Conservation (phyloP, 2,329 filamentous ascomycete genomes). For the Amphichorda felina region DNA sequence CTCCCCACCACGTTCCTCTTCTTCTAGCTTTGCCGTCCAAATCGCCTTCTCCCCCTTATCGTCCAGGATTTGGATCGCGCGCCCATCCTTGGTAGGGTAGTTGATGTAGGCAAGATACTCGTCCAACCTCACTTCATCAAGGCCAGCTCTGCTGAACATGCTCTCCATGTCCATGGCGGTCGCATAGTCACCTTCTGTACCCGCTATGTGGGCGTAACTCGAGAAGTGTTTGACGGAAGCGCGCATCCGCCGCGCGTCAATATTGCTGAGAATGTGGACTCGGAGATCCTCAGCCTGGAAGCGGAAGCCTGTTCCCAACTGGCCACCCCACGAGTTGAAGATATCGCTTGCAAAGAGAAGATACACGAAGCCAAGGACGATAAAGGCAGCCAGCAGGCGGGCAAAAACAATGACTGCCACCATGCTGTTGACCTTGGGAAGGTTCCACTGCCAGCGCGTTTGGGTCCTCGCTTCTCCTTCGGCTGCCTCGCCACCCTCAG, state of each 20-base stretch:
- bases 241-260: conserved; percentile 58
- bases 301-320: conserved; percentile 51
- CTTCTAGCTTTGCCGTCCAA: conserved; percentile 79
- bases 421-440: conserved; percentile 28
- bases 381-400: conserved; percentile 60
- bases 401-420: conserved; percentile 51
- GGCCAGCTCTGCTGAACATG: conserved; percentile 56
- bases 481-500: conserved; percentile 9
- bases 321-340: conserved; percentile 53
- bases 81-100: conserved; percentile 68
- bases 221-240: conserved; percentile 69
- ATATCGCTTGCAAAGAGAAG: conserved; percentile 77
- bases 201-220: conserved; percentile 78
- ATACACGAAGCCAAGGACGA: conserved; percentile 71
- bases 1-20: conserved; percentile 55
- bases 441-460: conserved; percentile 10
- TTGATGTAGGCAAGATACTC: conserved; percentile 86
- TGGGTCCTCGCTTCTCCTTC: conserved; percentile 13
- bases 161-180: conserved; percentile 75
- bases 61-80: conserved; percentile 70
- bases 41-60: conserved; percentile 44
- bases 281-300: conserved; percentile 80
- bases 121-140: conserved; percentile 68
- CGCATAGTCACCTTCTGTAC: conserved; percentile 85
- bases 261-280: conserved; percentile 58